phyloP scores from a whole-genome alignment of 1,284 basidiomycete species.

The Pseudozyma flocculosa region DNA sequence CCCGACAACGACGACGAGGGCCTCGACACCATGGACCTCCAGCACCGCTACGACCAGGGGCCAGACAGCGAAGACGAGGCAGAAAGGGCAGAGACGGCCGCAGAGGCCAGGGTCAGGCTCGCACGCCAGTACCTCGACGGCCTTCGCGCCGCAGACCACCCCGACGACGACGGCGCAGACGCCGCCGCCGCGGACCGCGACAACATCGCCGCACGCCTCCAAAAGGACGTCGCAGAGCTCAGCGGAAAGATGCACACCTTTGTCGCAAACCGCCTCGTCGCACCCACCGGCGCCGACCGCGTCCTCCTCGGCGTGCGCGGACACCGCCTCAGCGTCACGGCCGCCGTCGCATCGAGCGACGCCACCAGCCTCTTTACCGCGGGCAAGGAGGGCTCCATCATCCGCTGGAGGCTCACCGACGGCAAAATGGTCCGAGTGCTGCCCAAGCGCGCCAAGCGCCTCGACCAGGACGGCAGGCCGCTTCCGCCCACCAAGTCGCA shows the following conservation, averaged over 20 bases:
- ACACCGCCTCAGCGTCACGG: slow-evolving; percentile 74
- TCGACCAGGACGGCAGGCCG: slow-evolving; percentile 6
- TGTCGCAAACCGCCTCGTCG: slow-evolving; percentile 60
- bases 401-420: slow-evolving; percentile 51
- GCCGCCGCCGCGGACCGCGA: slow-evolving; percentile 91
- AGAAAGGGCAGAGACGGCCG: slow-evolving; percentile 71
- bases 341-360: slow-evolving; percentile 71
- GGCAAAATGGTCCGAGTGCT: slow-evolving; percentile 45
- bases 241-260: slow-evolving; percentile 72
- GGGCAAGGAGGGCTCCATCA: slow-evolving; percentile 50
- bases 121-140: slow-evolving; percentile 87
- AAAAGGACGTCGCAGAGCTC: slow-evolving; percentile 58
- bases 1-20: slow-evolving; percentile 21
- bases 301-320: slow-evolving; percentile 64
- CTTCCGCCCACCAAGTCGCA: slow-evolving; percentile 1
- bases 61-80: slow-evolving; percentile 40
- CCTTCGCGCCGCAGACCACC: slow-evolving; percentile 60
- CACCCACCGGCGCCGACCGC: background rate
- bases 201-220: slow-evolving; percentile 81
- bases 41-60: slow-evolving; percentile 32
- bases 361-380: slow-evolving; percentile 64
- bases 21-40: slow-evolving; percentile 48
- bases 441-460: slow-evolving; percentile 14
- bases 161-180: slow-evolving; percentile 65
- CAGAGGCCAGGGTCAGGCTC: slow-evolving; percentile 85